phyloP scores from a whole-genome alignment of 2,329 filamentous ascomycete genomes.

The Curvularia sp. region DNA sequence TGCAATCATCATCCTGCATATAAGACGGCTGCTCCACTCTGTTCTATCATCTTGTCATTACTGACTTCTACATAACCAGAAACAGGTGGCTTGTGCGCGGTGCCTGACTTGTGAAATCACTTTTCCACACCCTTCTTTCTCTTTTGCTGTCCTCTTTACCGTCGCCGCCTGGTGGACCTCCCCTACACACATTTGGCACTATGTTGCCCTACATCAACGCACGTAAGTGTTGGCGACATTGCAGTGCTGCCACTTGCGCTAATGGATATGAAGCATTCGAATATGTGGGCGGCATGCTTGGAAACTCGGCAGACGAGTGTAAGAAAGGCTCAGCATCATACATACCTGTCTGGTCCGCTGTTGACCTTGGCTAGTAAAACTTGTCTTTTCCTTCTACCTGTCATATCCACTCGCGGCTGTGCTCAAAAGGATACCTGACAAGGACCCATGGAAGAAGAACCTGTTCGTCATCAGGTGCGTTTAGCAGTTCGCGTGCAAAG shows the following conservation, averaged over 20 bases:
- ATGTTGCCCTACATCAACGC: constrained; percentile 72
- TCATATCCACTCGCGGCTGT: constrained; percentile 91
- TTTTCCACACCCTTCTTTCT: background rate
- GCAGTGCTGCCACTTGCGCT: background rate
- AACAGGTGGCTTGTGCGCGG: background rate
- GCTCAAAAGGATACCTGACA: constrained; percentile 88
- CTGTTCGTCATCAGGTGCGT: constrained; percentile 78
- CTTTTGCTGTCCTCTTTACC: background rate
- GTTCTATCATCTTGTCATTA: background rate
- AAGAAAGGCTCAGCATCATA: constrained; percentile 35
- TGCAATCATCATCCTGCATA: background rate
- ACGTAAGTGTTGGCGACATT: constrained; percentile 55
- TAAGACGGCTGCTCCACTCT: background rate
- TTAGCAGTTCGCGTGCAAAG: too few species aligned
- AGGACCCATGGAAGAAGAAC: constrained; percentile 84
- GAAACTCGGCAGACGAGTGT: constrained; percentile 71
- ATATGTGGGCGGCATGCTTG: constrained; percentile 64
- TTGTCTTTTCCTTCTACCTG: constrained; percentile 86
- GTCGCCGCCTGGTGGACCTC: background rate
- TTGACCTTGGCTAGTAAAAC: constrained; percentile 75
- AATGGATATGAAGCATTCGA: constrained; percentile 61
- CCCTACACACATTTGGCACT: constrained; percentile 13
- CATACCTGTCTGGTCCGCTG: background rate
- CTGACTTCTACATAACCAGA: background rate
- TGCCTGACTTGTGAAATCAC: background rate